phyloP scores from a whole-genome alignment of 2,329 filamentous ascomycete genomes.

The Arthroderma sp. region DNA sequence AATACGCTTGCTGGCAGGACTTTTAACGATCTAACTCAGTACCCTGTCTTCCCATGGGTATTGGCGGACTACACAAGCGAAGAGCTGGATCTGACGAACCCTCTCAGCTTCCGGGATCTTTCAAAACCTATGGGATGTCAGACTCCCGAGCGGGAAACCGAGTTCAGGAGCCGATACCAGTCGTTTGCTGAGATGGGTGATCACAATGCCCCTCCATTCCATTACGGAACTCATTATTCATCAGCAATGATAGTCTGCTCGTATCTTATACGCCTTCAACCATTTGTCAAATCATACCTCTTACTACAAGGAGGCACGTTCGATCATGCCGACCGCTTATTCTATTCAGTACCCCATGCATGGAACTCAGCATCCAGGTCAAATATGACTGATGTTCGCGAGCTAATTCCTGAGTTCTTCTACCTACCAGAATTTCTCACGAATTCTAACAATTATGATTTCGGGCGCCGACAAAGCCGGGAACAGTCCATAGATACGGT shows the following conservation, averaged over 20 bases:
- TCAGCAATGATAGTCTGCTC: conserved; percentile 98
- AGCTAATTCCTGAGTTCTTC: conserved; percentile 94
- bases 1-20: conserved; percentile 95
- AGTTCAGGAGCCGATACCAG: conserved; percentile 72
- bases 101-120: conserved; percentile 74
- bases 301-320: conserved; percentile 91
- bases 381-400: conserved; percentile 87
- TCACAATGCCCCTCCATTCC: conserved; percentile 61
- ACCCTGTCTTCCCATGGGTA: conserved; percentile 96
- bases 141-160: conserved; percentile 57
- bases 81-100: conserved; percentile 74
- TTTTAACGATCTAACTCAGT: conserved; percentile 96
- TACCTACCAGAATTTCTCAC: conserved; percentile 87
- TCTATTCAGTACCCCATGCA: conserved; percentile 80
- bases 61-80: conserved; percentile 91
- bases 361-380: conserved; percentile 83
- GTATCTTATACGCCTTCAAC: conserved; percentile 86
- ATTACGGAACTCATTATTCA: conserved; percentile 97
- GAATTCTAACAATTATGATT: conserved; percentile 92
- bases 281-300: conserved; percentile 91
- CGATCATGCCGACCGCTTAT: conserved; percentile 88
- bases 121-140: conserved; percentile 96
- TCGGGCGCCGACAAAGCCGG: conserved; percentile 72
- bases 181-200: conserved; percentile 87
- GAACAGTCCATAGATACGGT: conserved; percentile 74